Evolutionary conservation across 129 eudicot genomes (phyloP).

Genomic region (Pittosporum tobira): DNA sequence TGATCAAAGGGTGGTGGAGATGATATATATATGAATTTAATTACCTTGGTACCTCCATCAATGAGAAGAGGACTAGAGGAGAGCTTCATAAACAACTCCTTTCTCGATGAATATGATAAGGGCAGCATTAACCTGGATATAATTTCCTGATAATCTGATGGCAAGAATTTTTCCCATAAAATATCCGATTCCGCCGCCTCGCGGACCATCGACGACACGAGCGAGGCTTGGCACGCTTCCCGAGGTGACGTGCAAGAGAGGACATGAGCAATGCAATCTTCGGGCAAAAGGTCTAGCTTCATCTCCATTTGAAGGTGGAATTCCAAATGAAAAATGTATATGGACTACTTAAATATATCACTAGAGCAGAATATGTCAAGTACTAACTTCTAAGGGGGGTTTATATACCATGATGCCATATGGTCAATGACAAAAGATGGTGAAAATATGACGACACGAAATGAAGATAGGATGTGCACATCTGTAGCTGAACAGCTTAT

Average conservation of each 20-base stretch:
- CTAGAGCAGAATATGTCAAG: too few relatives aligned
- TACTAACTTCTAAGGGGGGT: too few relatives aligned
- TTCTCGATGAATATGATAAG: conserved; percentile 30
- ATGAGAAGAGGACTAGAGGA: conserved; percentile 26
- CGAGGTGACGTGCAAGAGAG: conserved; percentile 46
- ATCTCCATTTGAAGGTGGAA: too few relatives aligned
- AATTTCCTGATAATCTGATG: conserved; percentile 34
- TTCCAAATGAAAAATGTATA: too few relatives aligned
- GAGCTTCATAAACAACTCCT: conserved; percentile 40
- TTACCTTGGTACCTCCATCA: conserved; percentile 42
- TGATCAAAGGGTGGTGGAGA: too few relatives aligned
- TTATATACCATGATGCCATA: too few relatives aligned
- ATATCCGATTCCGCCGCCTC: conserved; percentile 38
- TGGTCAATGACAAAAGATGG: too few relatives aligned
- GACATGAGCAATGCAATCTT: conserved; percentile 43
- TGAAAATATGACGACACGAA: too few relatives aligned
- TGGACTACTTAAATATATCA: too few relatives aligned
- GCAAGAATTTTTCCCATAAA: conserved; percentile 59
- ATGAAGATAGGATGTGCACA: too few relatives aligned
- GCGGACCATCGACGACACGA: conserved; percentile 21
- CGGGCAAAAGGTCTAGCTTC: conserved; percentile 35
- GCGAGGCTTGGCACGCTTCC: conserved; percentile 27
- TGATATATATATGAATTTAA: not conserved
- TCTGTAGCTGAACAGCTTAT: too few relatives aligned
- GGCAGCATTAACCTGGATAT: conserved; percentile 27